Conservation (phyloP, 2,329 filamentous ascomycete species). For the Colletotrichum spaethianum region DNA sequence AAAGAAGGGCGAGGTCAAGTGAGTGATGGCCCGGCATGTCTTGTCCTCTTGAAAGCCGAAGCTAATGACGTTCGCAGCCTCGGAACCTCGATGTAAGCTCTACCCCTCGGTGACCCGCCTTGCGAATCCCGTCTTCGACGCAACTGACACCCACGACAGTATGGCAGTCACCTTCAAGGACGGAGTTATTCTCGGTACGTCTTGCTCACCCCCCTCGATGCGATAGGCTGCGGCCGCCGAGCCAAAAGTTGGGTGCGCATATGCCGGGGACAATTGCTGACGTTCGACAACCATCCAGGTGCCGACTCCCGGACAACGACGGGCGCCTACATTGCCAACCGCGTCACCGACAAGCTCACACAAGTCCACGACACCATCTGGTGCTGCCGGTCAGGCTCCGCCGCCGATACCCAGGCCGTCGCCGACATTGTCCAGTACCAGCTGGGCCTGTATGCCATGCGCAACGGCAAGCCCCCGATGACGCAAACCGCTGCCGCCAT, state of each 20-base stretch:
- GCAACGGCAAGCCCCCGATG: constrained; percentile 90
- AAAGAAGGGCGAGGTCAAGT: constrained; percentile 99
- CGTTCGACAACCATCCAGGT: constrained; percentile 60
- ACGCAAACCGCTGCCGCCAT: constrained; percentile 96
- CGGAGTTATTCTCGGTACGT: constrained; percentile 89
- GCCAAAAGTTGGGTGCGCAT: background rate
- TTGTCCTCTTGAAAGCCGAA: constrained; percentile 9
- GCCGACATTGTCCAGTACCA: constrained; percentile 99
- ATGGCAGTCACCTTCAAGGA: constrained; percentile 99
- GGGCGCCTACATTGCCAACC: constrained; percentile 97
- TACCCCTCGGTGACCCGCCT: constrained; percentile 3
- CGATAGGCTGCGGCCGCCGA: background rate
- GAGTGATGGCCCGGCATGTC: constrained; percentile 57
- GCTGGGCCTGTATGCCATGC: constrained; percentile 90
- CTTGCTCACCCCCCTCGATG: too few species aligned
- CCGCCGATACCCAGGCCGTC: constrained; percentile 97
- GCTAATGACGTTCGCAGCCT: constrained; percentile 71
- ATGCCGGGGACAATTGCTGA: background rate
- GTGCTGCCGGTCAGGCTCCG: constrained; percentile 98
- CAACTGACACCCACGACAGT: constrained; percentile 62
- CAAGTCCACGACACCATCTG: constrained; percentile 99
- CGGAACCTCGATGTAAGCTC: constrained; percentile 92
- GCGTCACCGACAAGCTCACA: constrained; percentile 99
- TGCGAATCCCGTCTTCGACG: constrained; percentile 26
- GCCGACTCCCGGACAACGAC: constrained; percentile 98